Conservation (phyloP, 768 basidiomycete species). For the Tubosaeta sp. region DNA sequence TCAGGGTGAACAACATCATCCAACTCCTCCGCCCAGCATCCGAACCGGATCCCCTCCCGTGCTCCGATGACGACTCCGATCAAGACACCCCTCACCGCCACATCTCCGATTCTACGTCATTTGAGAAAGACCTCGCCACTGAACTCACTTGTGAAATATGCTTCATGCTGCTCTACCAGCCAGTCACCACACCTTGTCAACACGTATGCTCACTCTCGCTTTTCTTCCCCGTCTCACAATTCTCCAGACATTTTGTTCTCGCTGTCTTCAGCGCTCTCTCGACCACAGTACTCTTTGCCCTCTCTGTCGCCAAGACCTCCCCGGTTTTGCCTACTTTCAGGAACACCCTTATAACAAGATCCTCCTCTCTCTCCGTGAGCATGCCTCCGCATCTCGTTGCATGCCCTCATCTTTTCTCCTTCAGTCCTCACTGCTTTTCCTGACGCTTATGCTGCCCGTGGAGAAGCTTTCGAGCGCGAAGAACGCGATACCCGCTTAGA, state of each 20-base stretch:
- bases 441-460: slow-evolving; percentile 58
- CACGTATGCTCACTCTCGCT: slow-evolving; percentile 55
- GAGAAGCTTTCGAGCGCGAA: slow-evolving; percentile 61
- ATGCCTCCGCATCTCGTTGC: slow-evolving; percentile 5
- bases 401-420: slow-evolving; percentile 5
- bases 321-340: slow-evolving; percentile 73
- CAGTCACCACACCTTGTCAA: slow-evolving; percentile 92
- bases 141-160: slow-evolving; percentile 93
- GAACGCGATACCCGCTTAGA: slow-evolving; percentile 76
- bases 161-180: slow-evolving; percentile 75
- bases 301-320: slow-evolving; percentile 76
- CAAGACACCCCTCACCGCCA: slow-evolving; percentile 19
- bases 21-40: slow-evolving; percentile 34
- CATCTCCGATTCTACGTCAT: slow-evolving; percentile 18
- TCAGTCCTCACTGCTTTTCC: slow-evolving; percentile 71
- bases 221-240: slow-evolving; percentile 9
- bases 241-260: slow-evolving; percentile 79
- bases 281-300: slow-evolving; percentile 85
- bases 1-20: slow-evolving; percentile 55
- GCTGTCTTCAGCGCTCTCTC: slow-evolving; percentile 84
- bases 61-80: slow-evolving; percentile 31
- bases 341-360: slow-evolving; percentile 74
- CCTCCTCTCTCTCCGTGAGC: slow-evolving; percentile 63
- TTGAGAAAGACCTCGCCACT: slow-evolving; percentile 56
- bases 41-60: slow-evolving; percentile 14